Evolutionary conservation across 169 alveolate genomes (phyloP), one percentile per base, ranked within the genome.

Genomic region (Eimeria brunetti): DNA sequence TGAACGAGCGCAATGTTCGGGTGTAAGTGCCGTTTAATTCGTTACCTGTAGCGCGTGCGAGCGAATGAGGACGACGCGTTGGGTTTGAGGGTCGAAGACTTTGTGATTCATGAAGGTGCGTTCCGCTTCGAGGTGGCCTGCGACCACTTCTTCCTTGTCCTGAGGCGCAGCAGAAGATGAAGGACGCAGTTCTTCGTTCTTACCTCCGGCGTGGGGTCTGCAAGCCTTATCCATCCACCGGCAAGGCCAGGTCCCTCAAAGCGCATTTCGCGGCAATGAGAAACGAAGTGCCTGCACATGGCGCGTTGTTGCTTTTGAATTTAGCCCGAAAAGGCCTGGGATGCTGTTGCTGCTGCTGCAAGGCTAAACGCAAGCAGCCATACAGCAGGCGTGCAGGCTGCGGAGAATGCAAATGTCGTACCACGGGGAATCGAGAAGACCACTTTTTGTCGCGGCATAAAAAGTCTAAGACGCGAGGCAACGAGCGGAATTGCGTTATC

Each of bases 401-500:
- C 46, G 46, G 46, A 41, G 46, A 41, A 41, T 41, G 46, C 46
- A 62, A 62, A 20, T 9, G 73, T 18, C 89, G 27, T 49, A 81
- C 89, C 44, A 38, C 89, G 16, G 89, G 89, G 16, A 81, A 81
- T 14, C 89, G 14, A 16, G 89, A 51, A 51, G 89, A 49, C 95
- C 95, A 91, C 58, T 91, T 91, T 9, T 76, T 69, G 84, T 91
- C 95, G 18, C 88, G 86, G 91, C 73, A 91, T 20, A 91, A 76
- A 67, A 75, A 78, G 41, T 62, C 80, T 18, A 91, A 56, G 53
- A 91, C 95, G 58, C 91, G 91, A 41, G 41, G 58, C n/a, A 91
- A 49, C 73, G 80, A 18, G 20, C 95, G 80, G 46, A 91, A 85
- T 24, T 78, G 84, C 44, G 86, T 67, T 20, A 91, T 80, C 53